These are phyloP conservation scores for Linnemannia zychae DNA, from an alignment of 192 early-diverging fungal species.

Conservation along the genomic window DNA sequence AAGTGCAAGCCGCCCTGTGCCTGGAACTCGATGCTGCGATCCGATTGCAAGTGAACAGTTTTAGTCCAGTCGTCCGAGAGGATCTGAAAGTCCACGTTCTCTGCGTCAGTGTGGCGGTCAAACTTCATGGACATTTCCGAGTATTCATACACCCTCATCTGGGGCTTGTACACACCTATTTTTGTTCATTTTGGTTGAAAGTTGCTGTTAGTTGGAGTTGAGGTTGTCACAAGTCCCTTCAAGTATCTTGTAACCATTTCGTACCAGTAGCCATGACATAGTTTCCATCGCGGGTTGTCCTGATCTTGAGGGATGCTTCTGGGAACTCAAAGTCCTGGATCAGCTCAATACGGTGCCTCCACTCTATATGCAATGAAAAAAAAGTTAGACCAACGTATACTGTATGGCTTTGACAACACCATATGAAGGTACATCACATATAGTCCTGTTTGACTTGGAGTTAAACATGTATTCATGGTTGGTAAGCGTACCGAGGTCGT, in stretches of 20 bases:
- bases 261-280: slow-evolving; percentile 91
- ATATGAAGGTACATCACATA: too few species aligned
- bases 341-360: slow-evolving; percentile 91
- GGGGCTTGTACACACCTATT: slow-evolving; percentile 94
- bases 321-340: slow-evolving; percentile 99
- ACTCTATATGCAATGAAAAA: slow-evolving; percentile 68
- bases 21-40: slow-evolving; percentile 94
- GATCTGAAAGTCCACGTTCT: slow-evolving; percentile 91
- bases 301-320: slow-evolving; percentile 88
- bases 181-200: neutral
- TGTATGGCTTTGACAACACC: too few species aligned
- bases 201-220: neutral
- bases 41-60: slow-evolving; percentile 89
- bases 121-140: slow-evolving; percentile 97
- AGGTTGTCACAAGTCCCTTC: neutral
- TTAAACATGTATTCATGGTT: neutral
- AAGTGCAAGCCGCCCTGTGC: slow-evolving; percentile 96
- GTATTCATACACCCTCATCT: slow-evolving; percentile 95
- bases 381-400: too few species aligned
- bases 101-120: slow-evolving; percentile 94
- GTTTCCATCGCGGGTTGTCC: slow-evolving; percentile 87
- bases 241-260: neutral
- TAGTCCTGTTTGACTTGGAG: neutral
- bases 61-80: slow-evolving; percentile 99
- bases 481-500: slow-evolving; percentile 77